Evolutionary conservation across 352 stramenopile species (phyloP), one percentile per base, ranked within the genome.

Genomic region (Phytophthora macrochlamydospora): DNA sequence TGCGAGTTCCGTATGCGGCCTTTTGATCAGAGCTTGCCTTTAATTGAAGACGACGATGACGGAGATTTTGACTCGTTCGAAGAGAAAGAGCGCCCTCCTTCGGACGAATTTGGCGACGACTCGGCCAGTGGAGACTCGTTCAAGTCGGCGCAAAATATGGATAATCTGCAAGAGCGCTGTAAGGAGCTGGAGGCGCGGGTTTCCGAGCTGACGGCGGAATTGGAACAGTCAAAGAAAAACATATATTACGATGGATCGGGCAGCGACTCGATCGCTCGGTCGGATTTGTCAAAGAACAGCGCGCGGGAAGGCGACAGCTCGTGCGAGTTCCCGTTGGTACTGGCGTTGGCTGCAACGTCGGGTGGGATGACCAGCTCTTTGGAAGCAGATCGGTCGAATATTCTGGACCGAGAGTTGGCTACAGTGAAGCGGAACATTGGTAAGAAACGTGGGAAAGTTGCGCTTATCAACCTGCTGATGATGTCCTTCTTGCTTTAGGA

Each of bases 1-100:
- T 96, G 89, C 62, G 87, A 94, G 50, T 93, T 96, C 52, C 83
- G 87, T 7, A 96, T 94, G 87, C 75, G 86, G 12, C 89, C 89
- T 29, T 96, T 93, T 70, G 89, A 96, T 55, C 87, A 94, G 70
- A 89, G 74, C 13, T 58, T 95, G 9, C 87, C 87, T n/a, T 65
- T 82, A 33, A 83, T 93, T 66, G 82, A 78, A 65, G 62, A 76
- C 28, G 67, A 93, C 44, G 56, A 68, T 45, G 59, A 70, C 7
- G 30, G 75, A 38, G 56, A 62, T 30, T 73, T 74, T 33, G 56
- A 65, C 30, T 48, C 42, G 5, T 67, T 69, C 14, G 72, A 81
- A 67, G 70, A 76, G 14, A 83, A 76, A 29, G 67, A 71, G 44
- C 62, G 59, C 6, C 48, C 40, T 7, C 31, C 62, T 54, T 79